Percentiles rank a stretch among this genome's conserved stretches.
Evolutionary conservation across 1,139 yeast species (phyloP).

Genomic region (Pichia sp.): DNA sequence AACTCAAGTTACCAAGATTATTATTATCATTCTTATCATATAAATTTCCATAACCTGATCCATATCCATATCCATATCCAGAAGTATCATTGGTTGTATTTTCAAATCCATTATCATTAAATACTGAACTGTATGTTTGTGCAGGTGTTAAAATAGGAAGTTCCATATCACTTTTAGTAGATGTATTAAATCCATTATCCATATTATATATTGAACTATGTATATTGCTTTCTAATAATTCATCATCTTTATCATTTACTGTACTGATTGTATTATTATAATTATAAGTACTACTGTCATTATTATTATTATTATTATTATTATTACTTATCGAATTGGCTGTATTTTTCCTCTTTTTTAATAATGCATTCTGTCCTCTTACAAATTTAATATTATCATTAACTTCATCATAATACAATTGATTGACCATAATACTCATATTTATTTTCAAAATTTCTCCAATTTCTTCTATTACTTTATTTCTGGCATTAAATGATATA

Average conservation of each 20-base stretch:
- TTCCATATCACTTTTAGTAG: constrained; percentile 11
- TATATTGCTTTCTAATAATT: not conserved
- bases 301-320: not conserved
- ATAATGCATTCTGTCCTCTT: constrained; percentile 13
- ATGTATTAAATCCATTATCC: constrained; percentile 6
- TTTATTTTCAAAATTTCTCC: constrained; percentile 25
- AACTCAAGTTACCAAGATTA: not conserved
- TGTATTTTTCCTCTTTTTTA: constrained; percentile 13
- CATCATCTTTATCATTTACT: no score
- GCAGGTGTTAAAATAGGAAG: constrained; percentile 13
- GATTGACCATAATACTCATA: constrained; percentile 22
- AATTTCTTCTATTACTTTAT: constrained; percentile 23
- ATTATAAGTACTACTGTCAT: not conserved
- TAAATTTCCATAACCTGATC: no score
- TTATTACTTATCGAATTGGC: constrained; percentile 8
- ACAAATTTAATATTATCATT: constrained; percentile 19
- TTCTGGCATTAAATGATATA: constrained; percentile 9
- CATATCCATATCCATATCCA: not conserved
- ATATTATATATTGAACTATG: constrained; percentile 1
- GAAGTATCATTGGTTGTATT: no score
- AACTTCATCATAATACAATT: constrained; percentile 23
- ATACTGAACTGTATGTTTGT: constrained; percentile 4
- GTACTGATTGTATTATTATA: not conserved
- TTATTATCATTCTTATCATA: not conserved
- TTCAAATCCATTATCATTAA: constrained; percentile 1